These are phyloP conservation scores for Starmerella lactis-condensi DNA, from an alignment of 805 yeast species.

Conservation along the genomic window DNA sequence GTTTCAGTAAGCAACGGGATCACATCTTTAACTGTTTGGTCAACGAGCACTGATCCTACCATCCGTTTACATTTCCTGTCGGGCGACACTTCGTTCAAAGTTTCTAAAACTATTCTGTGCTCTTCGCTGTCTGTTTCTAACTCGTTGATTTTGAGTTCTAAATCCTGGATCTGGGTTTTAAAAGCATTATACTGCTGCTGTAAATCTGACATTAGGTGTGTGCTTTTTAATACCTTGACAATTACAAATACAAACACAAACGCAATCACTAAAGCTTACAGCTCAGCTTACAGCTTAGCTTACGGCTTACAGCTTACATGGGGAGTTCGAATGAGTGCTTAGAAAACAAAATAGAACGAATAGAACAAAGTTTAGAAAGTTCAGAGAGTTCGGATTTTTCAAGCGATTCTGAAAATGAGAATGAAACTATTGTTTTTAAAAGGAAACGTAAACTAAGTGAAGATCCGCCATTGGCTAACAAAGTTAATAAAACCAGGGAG, in stretches of 20 bases:
- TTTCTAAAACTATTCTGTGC: slow-evolving; percentile 38
- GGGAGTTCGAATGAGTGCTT: too few relatives aligned
- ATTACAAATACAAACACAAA: too few relatives aligned
- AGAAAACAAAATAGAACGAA: too few relatives aligned
- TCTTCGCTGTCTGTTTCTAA: slow-evolving; percentile 27
- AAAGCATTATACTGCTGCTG: slow-evolving; percentile 27
- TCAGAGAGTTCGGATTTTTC: too few relatives aligned
- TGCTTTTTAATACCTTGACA: too few relatives aligned
- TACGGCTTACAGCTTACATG: neutral
- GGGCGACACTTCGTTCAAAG: slow-evolving; percentile 32
- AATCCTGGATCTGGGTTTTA: slow-evolving; percentile 22
- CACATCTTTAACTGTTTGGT: slow-evolving; percentile 64
- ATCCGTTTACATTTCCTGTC: slow-evolving; percentile 73
- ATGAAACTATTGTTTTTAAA: neutral
- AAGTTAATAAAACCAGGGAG: too few relatives aligned
- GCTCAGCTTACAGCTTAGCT: too few relatives aligned
- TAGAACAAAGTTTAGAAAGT: too few relatives aligned
- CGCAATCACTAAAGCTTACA: too few relatives aligned
- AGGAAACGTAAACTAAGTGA: too few relatives aligned
- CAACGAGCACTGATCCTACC: slow-evolving; percentile 85
- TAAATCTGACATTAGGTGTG: slow-evolving; percentile 12
- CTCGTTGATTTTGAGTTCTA: slow-evolving; percentile 25
- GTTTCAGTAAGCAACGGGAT: slow-evolving; percentile 42
- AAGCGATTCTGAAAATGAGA: neutral
- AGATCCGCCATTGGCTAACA: too few relatives aligned